phyloP scores from a whole-genome alignment of 768 basidiomycete genomes.

The Lentinula lateritia region DNA sequence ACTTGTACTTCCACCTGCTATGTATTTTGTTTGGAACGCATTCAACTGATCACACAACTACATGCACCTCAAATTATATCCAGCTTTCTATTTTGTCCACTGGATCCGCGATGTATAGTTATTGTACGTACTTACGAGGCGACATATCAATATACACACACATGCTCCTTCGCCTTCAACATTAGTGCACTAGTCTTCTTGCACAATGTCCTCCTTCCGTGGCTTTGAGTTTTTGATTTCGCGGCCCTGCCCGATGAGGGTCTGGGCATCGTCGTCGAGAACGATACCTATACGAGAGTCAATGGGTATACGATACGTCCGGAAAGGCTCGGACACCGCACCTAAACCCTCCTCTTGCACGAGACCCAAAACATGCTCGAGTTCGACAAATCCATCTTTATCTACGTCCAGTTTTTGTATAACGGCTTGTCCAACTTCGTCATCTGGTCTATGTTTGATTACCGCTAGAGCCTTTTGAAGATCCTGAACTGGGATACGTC shows the following conservation, averaged over 20 bases:
- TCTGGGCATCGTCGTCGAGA: constrained; percentile 79
- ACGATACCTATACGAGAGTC: constrained; percentile 52
- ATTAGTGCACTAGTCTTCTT: background rate
- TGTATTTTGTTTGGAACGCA: background rate
- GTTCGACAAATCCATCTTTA: constrained; percentile 91
- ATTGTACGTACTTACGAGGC: background rate
- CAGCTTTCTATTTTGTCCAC: background rate
- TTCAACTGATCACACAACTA: background rate
- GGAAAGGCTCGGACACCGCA: constrained; percentile 22
- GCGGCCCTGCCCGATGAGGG: constrained; percentile 75
- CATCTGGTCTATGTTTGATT: constrained; percentile 90
- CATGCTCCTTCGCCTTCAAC: background rate
- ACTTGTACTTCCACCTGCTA: background rate
- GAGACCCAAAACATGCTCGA: constrained; percentile 89
- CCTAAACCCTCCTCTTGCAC: constrained; percentile 86
- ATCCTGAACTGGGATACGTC: constrained; percentile 85
- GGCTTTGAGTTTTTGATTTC: constrained; percentile 78
- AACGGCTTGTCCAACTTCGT: constrained; percentile 81
- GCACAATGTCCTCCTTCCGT: constrained; percentile 93
- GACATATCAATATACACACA: constrained; percentile 2
- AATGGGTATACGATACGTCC: background rate
- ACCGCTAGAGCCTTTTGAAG: constrained; percentile 86
- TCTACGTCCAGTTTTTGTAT: constrained; percentile 94
- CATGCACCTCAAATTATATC: background rate
- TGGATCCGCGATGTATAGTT: background rate